These are phyloP conservation scores for Glomus cerebriforme DNA, from an alignment of 192 early-diverging fungal genomes.

Conservation along the genomic window DNA sequence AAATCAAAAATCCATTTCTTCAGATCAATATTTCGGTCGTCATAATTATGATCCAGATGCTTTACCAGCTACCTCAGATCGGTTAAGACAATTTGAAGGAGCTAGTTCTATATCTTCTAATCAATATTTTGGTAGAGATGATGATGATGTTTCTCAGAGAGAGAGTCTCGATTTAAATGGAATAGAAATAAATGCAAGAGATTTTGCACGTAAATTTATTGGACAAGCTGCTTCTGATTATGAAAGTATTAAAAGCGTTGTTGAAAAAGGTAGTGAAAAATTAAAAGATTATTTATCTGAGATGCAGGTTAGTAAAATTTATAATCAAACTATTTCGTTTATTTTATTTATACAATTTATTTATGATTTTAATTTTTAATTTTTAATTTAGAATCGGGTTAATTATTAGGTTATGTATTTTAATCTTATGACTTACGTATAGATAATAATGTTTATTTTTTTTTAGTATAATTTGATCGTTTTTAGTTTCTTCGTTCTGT, in stretches of 20 bases:
- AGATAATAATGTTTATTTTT: too few species aligned
- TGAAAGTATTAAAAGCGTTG: constrained; percentile 43
- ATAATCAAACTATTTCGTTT: background rate
- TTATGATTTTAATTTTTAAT: too few species aligned
- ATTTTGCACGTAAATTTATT: constrained; percentile 48
- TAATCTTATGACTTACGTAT: too few species aligned
- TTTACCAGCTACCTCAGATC: constrained; percentile 52
- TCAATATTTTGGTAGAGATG: constrained; percentile 81
- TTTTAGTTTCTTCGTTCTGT: too few species aligned
- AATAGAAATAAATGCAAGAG: constrained; percentile 39
- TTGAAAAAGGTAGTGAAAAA: constrained; percentile 39
- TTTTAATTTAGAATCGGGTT: too few species aligned
- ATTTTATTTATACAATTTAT: too few species aligned
- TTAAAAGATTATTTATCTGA: constrained; percentile 29
- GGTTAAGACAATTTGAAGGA: constrained; percentile 67
- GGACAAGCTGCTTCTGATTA: constrained; percentile 48
- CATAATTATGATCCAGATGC: constrained; percentile 64
- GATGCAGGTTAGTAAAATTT: constrained; percentile 23
- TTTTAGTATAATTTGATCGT: too few species aligned
- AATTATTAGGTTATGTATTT: too few species aligned
- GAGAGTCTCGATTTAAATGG: constrained; percentile 37
- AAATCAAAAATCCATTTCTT: constrained; percentile 84
- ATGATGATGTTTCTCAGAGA: constrained; percentile 40
- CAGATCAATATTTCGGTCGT: constrained; percentile 90
- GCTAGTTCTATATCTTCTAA: constrained; percentile 80